phyloP scores from a whole-genome alignment of 306 rosid genomes.

The Casuarina glauca region DNA sequence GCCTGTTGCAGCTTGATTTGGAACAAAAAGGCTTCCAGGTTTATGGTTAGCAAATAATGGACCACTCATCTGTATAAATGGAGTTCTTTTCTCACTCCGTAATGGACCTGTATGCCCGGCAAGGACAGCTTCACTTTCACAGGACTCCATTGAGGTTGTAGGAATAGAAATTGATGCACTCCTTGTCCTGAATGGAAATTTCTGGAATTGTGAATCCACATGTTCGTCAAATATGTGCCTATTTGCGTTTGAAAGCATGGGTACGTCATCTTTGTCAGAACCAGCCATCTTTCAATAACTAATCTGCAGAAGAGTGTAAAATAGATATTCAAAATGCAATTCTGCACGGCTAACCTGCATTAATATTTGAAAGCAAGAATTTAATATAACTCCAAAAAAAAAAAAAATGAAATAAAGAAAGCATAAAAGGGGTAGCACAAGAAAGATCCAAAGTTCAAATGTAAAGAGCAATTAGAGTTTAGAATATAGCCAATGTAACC shows the following conservation, averaged over 20 bases:
- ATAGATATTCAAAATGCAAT: constrained; percentile 9
- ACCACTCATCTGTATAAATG: constrained; percentile 67
- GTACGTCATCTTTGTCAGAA: constrained; percentile 54
- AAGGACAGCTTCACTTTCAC: constrained; percentile 47
- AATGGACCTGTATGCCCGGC: constrained; percentile 84
- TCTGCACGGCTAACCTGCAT: constrained; percentile 7
- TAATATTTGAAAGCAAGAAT: constrained; percentile 5
- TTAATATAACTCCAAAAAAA: neutral
- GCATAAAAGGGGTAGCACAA: neutral
- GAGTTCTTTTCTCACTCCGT: constrained; percentile 45
- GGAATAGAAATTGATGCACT: constrained; percentile 70
- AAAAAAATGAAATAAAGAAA: neutral
- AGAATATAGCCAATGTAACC: neutral
- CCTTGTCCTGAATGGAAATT: constrained; percentile 40
- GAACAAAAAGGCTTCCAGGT: constrained; percentile 38
- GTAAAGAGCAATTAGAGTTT: neutral
- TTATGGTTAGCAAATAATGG: constrained; percentile 41
- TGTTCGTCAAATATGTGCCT: constrained; percentile 35
- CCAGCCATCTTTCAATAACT: constrained; percentile 49
- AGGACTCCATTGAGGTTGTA: constrained; percentile 43
- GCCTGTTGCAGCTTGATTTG: constrained; percentile 26
- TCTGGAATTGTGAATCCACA: constrained; percentile 34
- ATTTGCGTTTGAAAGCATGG: constrained; percentile 51
- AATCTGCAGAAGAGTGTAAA: constrained; percentile 28
- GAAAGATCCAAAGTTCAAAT: constrained; percentile 1